phyloP scores from a whole-genome alignment of 1,139 yeast species.

The Protomyces arabidopsidicola region DNA sequence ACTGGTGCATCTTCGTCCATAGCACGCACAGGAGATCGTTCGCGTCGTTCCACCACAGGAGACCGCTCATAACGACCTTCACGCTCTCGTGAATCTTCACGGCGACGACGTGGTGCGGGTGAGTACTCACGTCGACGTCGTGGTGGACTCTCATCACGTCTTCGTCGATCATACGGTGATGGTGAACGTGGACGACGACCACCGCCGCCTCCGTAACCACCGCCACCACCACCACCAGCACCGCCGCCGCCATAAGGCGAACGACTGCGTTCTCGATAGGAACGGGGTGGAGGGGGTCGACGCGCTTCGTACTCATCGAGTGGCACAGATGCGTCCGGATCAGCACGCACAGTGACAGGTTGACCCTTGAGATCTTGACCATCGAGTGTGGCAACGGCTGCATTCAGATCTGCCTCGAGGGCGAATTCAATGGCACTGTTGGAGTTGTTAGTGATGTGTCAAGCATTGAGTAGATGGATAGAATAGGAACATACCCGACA shows the following conservation, averaged over 20 bases:
- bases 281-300: constrained; percentile 32
- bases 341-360: constrained; percentile 34
- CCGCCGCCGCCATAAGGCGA: neutral
- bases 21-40: neutral
- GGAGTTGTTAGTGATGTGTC: neutral
- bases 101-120: constrained; percentile 17
- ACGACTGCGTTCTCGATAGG: constrained; percentile 12
- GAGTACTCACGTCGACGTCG: constrained; percentile 28
- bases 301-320: constrained; percentile 29
- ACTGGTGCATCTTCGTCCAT: too few relatives aligned
- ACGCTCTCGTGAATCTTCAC: constrained; percentile 29
- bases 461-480: neutral
- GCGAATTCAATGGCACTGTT: constrained; percentile 36
- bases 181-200: constrained; percentile 7
- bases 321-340: constrained; percentile 32
- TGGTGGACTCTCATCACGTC: constrained; percentile 29
- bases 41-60: neutral
- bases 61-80: constrained; percentile 9
- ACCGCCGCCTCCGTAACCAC: neutral
- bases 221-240: neutral
- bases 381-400: constrained; percentile 34
- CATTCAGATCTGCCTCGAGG: constrained; percentile 35
- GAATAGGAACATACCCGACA: constrained; percentile 32
- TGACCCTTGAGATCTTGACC: constrained; percentile 35
- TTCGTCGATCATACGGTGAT: constrained; percentile 23